Evolutionary conservation across 164 flowering plant species (phyloP), one percentile per base, ranked within the genome.

Genomic region (Vitis vinifera): DNA sequence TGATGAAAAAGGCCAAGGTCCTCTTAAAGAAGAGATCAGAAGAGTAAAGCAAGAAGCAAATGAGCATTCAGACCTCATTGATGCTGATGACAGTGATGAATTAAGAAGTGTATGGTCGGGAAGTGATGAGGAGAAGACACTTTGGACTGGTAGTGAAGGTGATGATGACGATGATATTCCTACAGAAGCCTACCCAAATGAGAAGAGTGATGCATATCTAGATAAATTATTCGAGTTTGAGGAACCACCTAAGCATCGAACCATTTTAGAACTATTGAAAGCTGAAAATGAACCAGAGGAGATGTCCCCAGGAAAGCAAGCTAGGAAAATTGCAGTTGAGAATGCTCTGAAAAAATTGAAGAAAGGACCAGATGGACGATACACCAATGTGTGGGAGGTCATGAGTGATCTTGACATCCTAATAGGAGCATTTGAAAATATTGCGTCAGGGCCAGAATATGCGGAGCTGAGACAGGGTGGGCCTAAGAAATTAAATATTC

Each of bases 31-130:
- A 51, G 94, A 96, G 79, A 86, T 88, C 3, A 81, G 76, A 76
- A 92, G 83, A 74, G 82, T 79, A 11, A 87, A 89, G 73, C 82
- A 81, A 71, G 77, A 87, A 65, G 98, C 95, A 1, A 86, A 90
- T 73, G 89, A 90, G 68, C 86, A 80, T 13, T 80, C 93, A 12
- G 80, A 87, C 60, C 82, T 75, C 17, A 92, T 96, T 65, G 92
- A 93, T 83, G 99, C 87, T n/a, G 97, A 89, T 77, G 99, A 92
- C 58, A 93, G 97, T 72, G 99, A 91, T 80, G 99, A 93, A 62
- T 69, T 93, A 52, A 58, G 86, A 69, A 87, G 99, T 69, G 89
- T 96, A 2, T 93, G 97, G 95, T 91, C 98, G 56, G 98, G 80
- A 8, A 91, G 97, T 67, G 99, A 91, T 51, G 95, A 91, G 68